These are phyloP conservation scores for Globisporangium cederbergense DNA, from an alignment of 352 stramenopile species.

Conservation along the genomic window DNA sequence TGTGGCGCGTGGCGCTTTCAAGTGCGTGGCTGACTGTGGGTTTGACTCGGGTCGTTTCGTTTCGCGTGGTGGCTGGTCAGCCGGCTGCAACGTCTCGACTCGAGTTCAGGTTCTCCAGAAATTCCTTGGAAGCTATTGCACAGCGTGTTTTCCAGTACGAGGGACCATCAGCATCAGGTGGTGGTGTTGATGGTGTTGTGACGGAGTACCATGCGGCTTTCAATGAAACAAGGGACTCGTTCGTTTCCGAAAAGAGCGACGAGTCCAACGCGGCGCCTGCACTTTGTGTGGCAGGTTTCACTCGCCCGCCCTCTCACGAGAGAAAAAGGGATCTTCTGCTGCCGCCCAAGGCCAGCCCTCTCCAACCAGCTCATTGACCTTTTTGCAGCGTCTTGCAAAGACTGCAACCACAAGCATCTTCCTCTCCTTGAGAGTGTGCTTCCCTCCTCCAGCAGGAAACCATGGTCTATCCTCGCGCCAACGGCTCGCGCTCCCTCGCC, in stretches of 20 bases:
- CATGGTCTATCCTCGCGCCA: slow-evolving; percentile 12
- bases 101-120: no score
- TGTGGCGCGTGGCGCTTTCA: no score
- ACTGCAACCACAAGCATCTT: not conserved
- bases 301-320: not conserved
- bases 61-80: no score
- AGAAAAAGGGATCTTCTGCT: not conserved
- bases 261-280: not conserved
- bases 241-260: not conserved
- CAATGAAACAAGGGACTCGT: not conserved
- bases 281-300: not conserved
- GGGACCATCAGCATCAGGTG: no score
- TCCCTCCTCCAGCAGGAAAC: not conserved
- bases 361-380: not conserved
- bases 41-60: no score
- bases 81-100: no score
- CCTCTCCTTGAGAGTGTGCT: not conserved
- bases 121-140: no score
- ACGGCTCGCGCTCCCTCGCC: slow-evolving; percentile 3
- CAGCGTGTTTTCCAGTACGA: no score
- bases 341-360: not conserved
- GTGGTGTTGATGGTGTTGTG: no score
- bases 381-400: slow-evolving; percentile 6
- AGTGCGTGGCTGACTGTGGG: no score
- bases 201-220: no score